Evolutionary conservation across 495 filamentous ascomycete genomes (phyloP), one percentile per base, ranked within the genome.

Genomic region (Pyronema omphalodes): DNA sequence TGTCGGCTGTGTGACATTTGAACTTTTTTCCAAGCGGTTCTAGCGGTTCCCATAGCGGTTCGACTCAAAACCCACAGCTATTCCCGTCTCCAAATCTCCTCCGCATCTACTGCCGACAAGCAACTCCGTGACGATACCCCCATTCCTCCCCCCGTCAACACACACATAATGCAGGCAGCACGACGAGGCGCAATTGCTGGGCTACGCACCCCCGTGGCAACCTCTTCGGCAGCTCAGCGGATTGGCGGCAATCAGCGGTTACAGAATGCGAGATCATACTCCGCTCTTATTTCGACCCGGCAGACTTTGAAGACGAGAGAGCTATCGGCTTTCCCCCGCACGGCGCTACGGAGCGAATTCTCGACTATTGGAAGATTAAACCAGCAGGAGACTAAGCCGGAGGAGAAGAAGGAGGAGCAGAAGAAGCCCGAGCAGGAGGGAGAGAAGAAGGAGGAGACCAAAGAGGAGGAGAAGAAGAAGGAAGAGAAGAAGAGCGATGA

Each of bases 401-500:
- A 69, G 23, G 64, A 74, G 54, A 44, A 67, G 12, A 29, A 65
- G 33, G 70, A 75, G 56, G 33, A 68, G 6, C 59, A 63, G 17
- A 55, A 67, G 37, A 66, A 72, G 51, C 29, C 68, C 9, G 70
- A 79, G 56, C 71, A 75, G 48, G 71, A 73, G 34, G 6, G 67
- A 47, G 58, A 65, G 39, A 64, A 71, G 41, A 62, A 73, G 9
- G 66, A 74, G 44, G 69, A 77, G 59, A 60, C 69, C 7, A 74
- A 74, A 52, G 62, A 72, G 23, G 62, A 74, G 29, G 70, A 72
- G 23, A 60, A 72, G 39, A 60, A 64, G 52, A 62, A 69, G 43
- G 67, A 78, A 53, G 67, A 81, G 36, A 67, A 82, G 60, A 74
- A 79, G 59, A 75, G 81, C 57, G 79, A 88, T 66, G 80, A 89